A percentile compares a stretch with the other conserved stretches of the same genome.
These are phyloP conservation scores for Rhododendron ferrugineum DNA, from an alignment of 148 eudicot species.

Conservation along the genomic window DNA sequence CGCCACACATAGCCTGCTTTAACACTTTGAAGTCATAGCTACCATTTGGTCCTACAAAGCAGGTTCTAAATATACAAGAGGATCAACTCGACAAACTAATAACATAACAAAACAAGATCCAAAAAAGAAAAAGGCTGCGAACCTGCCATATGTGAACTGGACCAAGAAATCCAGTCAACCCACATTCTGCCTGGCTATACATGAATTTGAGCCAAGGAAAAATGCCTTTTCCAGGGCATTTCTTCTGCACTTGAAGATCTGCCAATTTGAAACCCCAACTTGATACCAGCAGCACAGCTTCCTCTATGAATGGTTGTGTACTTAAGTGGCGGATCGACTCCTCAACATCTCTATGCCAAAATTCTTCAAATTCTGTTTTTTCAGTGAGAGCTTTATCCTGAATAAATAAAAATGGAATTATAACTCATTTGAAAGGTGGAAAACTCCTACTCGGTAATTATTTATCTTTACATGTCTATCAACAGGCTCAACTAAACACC, in stretches of 20 bases:
- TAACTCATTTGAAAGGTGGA: background rate
- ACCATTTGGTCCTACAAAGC: background rate
- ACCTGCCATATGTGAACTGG: conserved; percentile 98
- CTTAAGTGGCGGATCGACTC: conserved; percentile 72
- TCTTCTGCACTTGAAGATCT: conserved; percentile 66
- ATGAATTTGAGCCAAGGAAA: conserved; percentile 69
- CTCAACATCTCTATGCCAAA: conserved; percentile 90
- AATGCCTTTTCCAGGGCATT: conserved; percentile 65
- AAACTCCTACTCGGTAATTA: background rate
- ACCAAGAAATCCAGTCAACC: conserved; percentile 64
- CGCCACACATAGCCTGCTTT: background rate
- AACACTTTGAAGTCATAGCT: background rate
- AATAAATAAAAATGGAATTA: background rate
- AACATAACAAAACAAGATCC: background rate
- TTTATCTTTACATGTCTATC: background rate
- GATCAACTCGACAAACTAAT: background rate
- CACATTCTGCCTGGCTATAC: conserved; percentile 62
- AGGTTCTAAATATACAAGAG: background rate
- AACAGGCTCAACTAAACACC: background rate
- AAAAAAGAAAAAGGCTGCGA: background rate
- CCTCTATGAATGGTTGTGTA: conserved; percentile 60
- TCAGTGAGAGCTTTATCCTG: conserved; percentile 66
- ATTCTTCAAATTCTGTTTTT: conserved; percentile 50
- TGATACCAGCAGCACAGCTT: conserved; percentile 67
- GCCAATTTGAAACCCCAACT: conserved; percentile 79